Conservation (phyloP, 2,329 filamentous ascomycete species). For the Fusarium miscanthi region DNA sequence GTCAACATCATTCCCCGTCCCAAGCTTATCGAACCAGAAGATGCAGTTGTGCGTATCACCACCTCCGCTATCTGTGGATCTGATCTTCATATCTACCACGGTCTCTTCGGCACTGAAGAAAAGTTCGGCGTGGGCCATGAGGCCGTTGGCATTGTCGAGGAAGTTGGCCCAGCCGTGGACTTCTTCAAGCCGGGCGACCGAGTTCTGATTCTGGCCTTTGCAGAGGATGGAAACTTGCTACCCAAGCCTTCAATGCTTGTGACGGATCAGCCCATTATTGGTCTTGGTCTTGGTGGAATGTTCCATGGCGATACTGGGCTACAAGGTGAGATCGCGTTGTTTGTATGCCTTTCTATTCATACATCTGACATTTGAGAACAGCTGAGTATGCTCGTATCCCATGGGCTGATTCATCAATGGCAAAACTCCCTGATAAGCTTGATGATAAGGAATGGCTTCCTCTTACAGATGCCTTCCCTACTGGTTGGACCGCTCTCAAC, state of each 20-base stretch:
- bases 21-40: constrained; percentile 7
- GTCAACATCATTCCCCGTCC: constrained; percentile 15
- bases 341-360: accelerated
- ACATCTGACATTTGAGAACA: not conserved
- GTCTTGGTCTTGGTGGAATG: not conserved
- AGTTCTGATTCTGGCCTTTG: not conserved
- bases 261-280: not conserved
- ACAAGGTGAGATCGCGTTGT: not conserved
- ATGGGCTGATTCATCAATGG: constrained; percentile 7
- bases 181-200: constrained; percentile 9
- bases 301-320: not conserved
- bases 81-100: constrained; percentile 17
- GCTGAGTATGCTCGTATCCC: constrained; percentile 20
- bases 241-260: not conserved
- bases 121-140: not conserved
- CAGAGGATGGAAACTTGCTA: constrained; percentile 7
- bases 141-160: constrained; percentile 1
- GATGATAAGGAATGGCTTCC: constrained; percentile 18
- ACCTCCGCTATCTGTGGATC: constrained; percentile 8
- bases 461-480: constrained; percentile 16
- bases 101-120: not conserved
- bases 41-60: constrained; percentile 13
- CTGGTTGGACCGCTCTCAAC: constrained; percentile 9
- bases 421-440: not conserved
- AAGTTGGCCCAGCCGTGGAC: constrained; percentile 17